Evolutionary conservation across 768 basidiomycete species (phyloP).

Genomic region (Nidularia pulvinata): DNA sequence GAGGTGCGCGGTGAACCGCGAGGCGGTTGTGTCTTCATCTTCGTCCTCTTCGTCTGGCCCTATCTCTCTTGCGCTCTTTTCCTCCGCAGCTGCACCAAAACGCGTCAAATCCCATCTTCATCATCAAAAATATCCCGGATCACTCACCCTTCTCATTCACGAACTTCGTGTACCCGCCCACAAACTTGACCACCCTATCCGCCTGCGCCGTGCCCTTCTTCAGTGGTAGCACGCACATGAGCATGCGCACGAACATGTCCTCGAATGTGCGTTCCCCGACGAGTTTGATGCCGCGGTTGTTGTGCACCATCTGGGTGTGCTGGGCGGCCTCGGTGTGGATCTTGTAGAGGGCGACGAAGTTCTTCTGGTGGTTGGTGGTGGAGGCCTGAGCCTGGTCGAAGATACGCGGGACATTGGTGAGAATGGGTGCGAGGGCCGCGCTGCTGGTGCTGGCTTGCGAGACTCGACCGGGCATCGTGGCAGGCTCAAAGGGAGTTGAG

Average conservation of each 20-base stretch:
- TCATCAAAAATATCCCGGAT: too few relatives aligned
- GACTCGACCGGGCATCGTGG: too few relatives aligned
- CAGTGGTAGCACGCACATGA: conserved; percentile 60
- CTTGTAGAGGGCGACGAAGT: conserved; percentile 80
- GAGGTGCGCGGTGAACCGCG: conserved; percentile 67
- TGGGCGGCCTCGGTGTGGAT: conserved; percentile 67
- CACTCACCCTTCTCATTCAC: conserved; percentile 78
- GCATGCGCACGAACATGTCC: conserved; percentile 55
- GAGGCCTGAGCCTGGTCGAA: conserved; percentile 81
- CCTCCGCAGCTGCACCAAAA: conserved; percentile 31
- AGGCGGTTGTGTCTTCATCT: conserved; percentile 62
- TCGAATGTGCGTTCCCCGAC: conserved; percentile 81
- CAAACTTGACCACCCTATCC: conserved; percentile 81
- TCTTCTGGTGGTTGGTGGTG: conserved; percentile 86
- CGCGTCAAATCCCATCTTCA: background rate
- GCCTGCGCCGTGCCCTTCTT: conserved; percentile 83
- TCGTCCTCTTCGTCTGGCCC: conserved; percentile 31
- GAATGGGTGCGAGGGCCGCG: background rate
- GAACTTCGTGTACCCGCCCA: conserved; percentile 76
- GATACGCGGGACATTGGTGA: conserved; percentile 42
- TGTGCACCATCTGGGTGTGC: conserved; percentile 45
- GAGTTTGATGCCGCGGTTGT: conserved; percentile 47
- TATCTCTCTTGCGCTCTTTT: conserved; percentile 24
- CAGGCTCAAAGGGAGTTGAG: too few relatives aligned
- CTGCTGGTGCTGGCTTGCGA: too few relatives aligned